phyloP scores from a whole-genome alignment of 2,329 filamentous ascomycete genomes.

The Stemphylium beticola region DNA sequence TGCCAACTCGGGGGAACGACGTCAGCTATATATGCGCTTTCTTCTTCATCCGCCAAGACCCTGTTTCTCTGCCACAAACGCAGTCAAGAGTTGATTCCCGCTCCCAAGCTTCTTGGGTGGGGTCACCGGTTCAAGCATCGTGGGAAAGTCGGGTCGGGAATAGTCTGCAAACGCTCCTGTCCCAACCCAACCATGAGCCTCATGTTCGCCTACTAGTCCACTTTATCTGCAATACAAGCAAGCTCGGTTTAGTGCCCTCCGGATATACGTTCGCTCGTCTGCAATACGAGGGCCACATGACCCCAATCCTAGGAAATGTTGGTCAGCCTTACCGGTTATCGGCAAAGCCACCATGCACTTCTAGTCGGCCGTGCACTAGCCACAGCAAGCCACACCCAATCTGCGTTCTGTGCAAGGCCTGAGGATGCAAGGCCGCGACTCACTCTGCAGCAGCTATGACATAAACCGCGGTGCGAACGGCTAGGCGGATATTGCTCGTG shows the following conservation, averaged over 20 bases:
- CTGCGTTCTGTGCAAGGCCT: constrained; percentile 2
- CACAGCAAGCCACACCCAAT: constrained; percentile 37
- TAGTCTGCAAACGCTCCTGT: no score
- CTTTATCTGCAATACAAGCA: no score
- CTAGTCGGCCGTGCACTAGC: constrained; percentile 33
- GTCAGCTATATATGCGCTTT: constrained; percentile 18
- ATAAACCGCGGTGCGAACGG: constrained; percentile 8
- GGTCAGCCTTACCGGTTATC: constrained; percentile 29
- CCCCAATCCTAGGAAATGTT: constrained; percentile 11
- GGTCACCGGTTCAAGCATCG: background rate
- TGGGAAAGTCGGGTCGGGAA: no score
- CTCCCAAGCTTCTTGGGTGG: constrained; percentile 22
- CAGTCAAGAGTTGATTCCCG: constrained; percentile 20
- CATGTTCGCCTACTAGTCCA: no score
- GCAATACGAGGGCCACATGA: constrained; percentile 22
- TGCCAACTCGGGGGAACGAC: constrained; percentile 9
- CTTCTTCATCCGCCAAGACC: constrained; percentile 15
- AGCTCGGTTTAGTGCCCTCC: no score
- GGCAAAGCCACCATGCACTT: constrained; percentile 19
- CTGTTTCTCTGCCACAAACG: background rate
- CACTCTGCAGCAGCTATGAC: constrained; percentile 27
- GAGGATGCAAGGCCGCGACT: constrained; percentile 18
- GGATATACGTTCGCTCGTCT: background rate
- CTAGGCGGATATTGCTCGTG: constrained; percentile 24
- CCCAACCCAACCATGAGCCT: no score